These are phyloP conservation scores for Cutaneotrichosporon sp. DNA, from an alignment of 1,284 basidiomycete genomes.

Conservation along the genomic window DNA sequence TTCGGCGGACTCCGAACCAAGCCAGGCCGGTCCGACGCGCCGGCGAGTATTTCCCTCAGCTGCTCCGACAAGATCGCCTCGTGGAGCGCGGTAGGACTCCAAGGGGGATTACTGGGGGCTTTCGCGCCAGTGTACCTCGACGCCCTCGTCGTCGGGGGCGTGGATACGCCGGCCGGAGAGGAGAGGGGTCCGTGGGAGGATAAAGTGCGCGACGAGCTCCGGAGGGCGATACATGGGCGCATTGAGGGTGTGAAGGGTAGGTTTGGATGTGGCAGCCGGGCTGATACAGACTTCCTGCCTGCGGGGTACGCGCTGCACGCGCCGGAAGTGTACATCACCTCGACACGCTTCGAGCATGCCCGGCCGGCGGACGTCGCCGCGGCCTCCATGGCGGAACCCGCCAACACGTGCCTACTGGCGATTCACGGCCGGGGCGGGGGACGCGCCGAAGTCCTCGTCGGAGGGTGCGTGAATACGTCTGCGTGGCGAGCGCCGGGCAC, in stretches of 20 bases:
- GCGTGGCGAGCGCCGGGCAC: conserved; percentile 35
- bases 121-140: conserved; percentile 62
- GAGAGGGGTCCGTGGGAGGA: conserved; percentile 48
- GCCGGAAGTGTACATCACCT: conserved; percentile 55
- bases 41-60: conserved; percentile 71
- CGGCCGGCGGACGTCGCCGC: conserved; percentile 50
- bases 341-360: conserved; percentile 24
- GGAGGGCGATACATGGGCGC: conserved; percentile 51
- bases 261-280: conserved; percentile 24
- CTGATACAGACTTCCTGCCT: conserved; percentile 6
- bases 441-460: conserved; percentile 54
- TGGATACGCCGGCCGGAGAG: conserved; percentile 37
- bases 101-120: conserved; percentile 64
- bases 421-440: conserved; percentile 38
- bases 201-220: conserved; percentile 61
- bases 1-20: conserved; percentile 78
- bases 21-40: conserved; percentile 76
- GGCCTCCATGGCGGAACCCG: no score
- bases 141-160: conserved; percentile 65
- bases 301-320: conserved; percentile 43
- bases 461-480: conserved; percentile 15
- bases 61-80: conserved; percentile 86
- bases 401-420: conserved; percentile 17
- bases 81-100: conserved; percentile 76
- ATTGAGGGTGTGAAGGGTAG: conserved; percentile 18